These are phyloP conservation scores for Cenchrus fungigraminus DNA, from an alignment of 176 grass and related monocot species.

Conservation along the genomic window DNA sequence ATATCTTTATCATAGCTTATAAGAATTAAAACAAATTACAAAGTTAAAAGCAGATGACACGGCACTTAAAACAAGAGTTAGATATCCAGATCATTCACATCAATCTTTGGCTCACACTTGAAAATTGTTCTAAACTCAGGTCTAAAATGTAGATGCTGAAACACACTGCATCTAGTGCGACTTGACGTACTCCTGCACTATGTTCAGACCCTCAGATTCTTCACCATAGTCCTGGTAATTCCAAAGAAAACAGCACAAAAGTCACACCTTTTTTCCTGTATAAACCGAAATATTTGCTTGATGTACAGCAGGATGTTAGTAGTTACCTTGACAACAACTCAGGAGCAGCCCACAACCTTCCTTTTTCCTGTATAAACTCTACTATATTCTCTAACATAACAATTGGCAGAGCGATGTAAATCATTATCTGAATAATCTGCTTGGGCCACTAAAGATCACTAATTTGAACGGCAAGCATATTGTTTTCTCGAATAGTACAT, in stretches of 20 bases:
- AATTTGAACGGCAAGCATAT: too few species aligned
- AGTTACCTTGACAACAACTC: constrained; percentile 73
- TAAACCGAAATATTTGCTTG: neutral
- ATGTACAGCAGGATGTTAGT: neutral
- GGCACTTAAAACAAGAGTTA: constrained; percentile 40
- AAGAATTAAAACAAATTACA: too few species aligned
- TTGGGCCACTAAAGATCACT: neutral
- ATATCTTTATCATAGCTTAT: too few species aligned
- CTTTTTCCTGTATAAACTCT: neutral
- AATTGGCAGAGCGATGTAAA: neutral
- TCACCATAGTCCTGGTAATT: constrained; percentile 77
- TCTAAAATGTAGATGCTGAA: constrained; percentile 12
- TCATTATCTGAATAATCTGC: neutral
- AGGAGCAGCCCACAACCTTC: constrained; percentile 86
- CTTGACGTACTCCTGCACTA: constrained; percentile 87
- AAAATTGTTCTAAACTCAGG: constrained; percentile 29
- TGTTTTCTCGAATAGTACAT: too few species aligned
- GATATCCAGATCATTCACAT: constrained; percentile 17
- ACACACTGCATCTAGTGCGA: constrained; percentile 50
- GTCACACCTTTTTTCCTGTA: neutral
- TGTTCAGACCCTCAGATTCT: constrained; percentile 87
- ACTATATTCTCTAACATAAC: neutral
- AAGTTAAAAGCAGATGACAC: neutral
- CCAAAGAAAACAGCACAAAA: constrained; percentile 6
- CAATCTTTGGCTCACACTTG: constrained; percentile 11